These are phyloP conservation scores for Helotiales sp. DNA, from an alignment of 2,329 filamentous ascomycete genomes.

Conservation along the genomic window DNA sequence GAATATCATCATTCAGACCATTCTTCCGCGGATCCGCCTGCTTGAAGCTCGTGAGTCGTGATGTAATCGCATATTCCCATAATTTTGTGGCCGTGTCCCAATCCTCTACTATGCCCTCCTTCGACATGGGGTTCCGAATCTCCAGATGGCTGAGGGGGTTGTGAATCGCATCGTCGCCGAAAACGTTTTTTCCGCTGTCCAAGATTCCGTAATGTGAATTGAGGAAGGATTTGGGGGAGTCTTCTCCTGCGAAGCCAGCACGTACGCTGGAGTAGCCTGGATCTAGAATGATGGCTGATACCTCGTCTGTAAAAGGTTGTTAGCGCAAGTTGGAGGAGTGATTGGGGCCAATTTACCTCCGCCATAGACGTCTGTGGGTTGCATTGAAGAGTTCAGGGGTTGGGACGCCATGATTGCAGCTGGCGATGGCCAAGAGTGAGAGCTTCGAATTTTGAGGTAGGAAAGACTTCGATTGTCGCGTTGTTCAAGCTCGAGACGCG, in stretches of 20 bases:
- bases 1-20: constrained; percentile 71
- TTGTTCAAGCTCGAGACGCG: constrained; percentile 15
- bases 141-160: constrained; percentile 77
- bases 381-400: constrained; percentile 59
- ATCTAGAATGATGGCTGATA: constrained; percentile 95
- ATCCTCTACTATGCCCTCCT: constrained; percentile 90
- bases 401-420: constrained; percentile 56
- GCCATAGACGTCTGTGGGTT: constrained; percentile 67
- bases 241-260: constrained; percentile 96
- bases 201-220: constrained; percentile 83
- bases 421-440: not conserved
- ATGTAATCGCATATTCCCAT: constrained; percentile 93
- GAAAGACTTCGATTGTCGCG: constrained; percentile 13
- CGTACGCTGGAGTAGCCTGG: constrained; percentile 90
- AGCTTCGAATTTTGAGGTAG: not conserved
- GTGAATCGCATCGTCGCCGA: constrained; percentile 89
- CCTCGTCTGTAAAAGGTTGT: constrained; percentile 72
- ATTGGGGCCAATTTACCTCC: constrained; percentile 54
- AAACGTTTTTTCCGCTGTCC: constrained; percentile 63
- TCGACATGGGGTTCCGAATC: constrained; percentile 89
- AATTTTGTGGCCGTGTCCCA: constrained; percentile 90
- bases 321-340: constrained; percentile 12
- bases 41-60: constrained; percentile 79
- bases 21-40: constrained; percentile 74
- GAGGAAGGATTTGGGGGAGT: constrained; percentile 91